A percentile compares a stretch with the other conserved stretches of the same genome.
phyloP scores from a whole-genome alignment of 148 eudicot species.

The Linanthus parryae region DNA sequence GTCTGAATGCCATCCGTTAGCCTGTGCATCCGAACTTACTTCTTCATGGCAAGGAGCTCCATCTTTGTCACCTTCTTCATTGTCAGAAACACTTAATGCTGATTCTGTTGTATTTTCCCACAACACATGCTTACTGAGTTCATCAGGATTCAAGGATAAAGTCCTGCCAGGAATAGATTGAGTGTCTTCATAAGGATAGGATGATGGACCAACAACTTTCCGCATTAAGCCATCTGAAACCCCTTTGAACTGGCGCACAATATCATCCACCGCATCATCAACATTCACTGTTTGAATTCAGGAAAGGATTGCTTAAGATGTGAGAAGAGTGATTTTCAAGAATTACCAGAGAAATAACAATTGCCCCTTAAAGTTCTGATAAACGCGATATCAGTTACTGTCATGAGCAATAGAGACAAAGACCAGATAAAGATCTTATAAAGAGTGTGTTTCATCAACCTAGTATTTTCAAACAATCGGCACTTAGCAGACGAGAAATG shows the following conservation, averaged over 20 bases:
- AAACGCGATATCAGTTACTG: too few species aligned
- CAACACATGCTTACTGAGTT: conserved; percentile 35
- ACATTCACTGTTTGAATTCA: conserved; percentile 59
- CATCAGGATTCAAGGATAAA: conserved; percentile 52
- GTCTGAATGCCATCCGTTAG: conserved; percentile 78
- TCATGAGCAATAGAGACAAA: too few species aligned
- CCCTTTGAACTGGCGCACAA: conserved; percentile 92
- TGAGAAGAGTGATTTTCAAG: conserved; percentile 3
- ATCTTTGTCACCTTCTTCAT: conserved; percentile 59
- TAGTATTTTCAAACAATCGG: too few species aligned
- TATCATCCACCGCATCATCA: conserved; percentile 97
- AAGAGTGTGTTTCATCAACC: too few species aligned
- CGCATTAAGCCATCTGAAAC: conserved; percentile 85
- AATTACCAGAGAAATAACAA: neutral
- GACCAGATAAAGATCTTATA: too few species aligned
- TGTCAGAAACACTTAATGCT: conserved; percentile 53
- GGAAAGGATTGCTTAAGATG: conserved; percentile 6
- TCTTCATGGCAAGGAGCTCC: conserved; percentile 34
- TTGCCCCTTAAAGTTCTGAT: too few species aligned
- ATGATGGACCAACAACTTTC: conserved; percentile 61
- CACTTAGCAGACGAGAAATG: too few species aligned
- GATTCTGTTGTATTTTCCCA: conserved; percentile 45
- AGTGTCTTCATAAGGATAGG: conserved; percentile 33
- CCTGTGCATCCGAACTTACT: conserved; percentile 28
- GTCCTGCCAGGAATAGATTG: conserved; percentile 34